These are phyloP conservation scores for Rhizomucor pusillus DNA, from an alignment of 371 early-diverging fungal genomes.

Conservation along the genomic window DNA sequence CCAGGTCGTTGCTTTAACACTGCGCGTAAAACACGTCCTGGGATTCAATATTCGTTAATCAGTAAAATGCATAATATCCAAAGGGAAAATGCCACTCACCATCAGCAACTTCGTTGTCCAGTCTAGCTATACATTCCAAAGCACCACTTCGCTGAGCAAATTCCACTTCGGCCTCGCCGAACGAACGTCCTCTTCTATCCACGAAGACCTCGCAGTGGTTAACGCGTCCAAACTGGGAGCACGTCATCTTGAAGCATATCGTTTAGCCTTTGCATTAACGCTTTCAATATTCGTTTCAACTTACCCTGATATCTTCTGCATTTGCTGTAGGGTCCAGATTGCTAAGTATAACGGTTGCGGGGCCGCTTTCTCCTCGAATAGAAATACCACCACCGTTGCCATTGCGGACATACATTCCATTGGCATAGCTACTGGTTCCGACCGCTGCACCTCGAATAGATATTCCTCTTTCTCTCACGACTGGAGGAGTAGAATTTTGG, in stretches of 20 bases:
- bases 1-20: constrained; percentile 21
- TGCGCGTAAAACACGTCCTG: constrained; percentile 31
- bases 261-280: too few relatives aligned
- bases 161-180: constrained; percentile 49
- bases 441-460: constrained; percentile 8
- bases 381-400: constrained; percentile 3
- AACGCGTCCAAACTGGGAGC: constrained; percentile 39
- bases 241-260: constrained; percentile 19
- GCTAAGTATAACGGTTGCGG: constrained; percentile 50
- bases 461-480: not conserved
- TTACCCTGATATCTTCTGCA: constrained; percentile 58
- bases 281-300: not conserved
- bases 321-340: constrained; percentile 55
- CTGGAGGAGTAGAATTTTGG: too few relatives aligned
- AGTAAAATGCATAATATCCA: not conserved
- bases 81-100: constrained; percentile 16
- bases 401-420: too few relatives aligned
- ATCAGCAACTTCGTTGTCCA: constrained; percentile 45
- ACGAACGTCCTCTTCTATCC: constrained; percentile 38
- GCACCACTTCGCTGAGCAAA: constrained; percentile 37
- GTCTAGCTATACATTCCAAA: constrained; percentile 35
- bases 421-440: not conserved
- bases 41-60: not conserved
- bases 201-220: constrained; percentile 33
- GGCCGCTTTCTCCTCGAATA: constrained; percentile 53